Evolutionary conservation across 345 rosid species (phyloP).

Genomic region (Lepidium africanum): DNA sequence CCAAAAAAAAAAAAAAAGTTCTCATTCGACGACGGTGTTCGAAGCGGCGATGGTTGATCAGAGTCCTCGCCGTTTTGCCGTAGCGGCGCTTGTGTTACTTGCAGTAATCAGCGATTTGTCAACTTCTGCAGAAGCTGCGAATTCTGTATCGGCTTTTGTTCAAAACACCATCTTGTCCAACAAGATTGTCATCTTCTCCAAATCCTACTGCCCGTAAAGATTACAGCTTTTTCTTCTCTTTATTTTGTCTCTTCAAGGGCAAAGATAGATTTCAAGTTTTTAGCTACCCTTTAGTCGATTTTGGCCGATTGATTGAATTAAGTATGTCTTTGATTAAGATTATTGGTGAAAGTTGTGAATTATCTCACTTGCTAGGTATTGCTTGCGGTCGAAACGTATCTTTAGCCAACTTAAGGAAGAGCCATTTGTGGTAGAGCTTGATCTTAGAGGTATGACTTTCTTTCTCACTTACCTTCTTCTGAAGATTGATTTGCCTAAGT

Average conservation of each 20-base stretch:
- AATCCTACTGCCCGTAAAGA: constrained; percentile 86
- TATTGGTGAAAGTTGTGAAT: not conserved
- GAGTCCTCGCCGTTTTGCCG: not conserved
- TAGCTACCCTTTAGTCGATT: not conserved
- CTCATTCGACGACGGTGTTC: not conserved
- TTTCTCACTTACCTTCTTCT: not conserved
- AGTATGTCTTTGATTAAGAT: not conserved
- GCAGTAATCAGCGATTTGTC: constrained; percentile 15
- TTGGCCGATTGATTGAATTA: not conserved
- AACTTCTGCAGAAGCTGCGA: constrained; percentile 32
- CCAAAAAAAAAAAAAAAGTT: not conserved
- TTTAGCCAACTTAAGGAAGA: constrained; percentile 43
- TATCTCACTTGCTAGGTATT: constrained; percentile 36
- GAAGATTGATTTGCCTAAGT: not conserved
- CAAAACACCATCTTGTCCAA: constrained; percentile 75
- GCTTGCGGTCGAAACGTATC: constrained; percentile 48
- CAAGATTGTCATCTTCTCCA: constrained; percentile 88
- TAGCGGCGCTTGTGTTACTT: constrained; percentile 10
- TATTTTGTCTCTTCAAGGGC: not conserved
- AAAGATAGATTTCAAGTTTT: not conserved
- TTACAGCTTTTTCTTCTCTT: not conserved
- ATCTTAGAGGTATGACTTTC: constrained; percentile 28
- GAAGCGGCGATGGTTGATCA: constrained; percentile 19
- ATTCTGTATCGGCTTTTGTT: constrained; percentile 76
- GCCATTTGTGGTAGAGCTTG: constrained; percentile 59